A percentile compares a stretch with the other conserved stretches of the same genome.
These are phyloP conservation scores for Lanzia echinophila DNA, from an alignment of 2,329 filamentous ascomycete species.

Conservation along the genomic window DNA sequence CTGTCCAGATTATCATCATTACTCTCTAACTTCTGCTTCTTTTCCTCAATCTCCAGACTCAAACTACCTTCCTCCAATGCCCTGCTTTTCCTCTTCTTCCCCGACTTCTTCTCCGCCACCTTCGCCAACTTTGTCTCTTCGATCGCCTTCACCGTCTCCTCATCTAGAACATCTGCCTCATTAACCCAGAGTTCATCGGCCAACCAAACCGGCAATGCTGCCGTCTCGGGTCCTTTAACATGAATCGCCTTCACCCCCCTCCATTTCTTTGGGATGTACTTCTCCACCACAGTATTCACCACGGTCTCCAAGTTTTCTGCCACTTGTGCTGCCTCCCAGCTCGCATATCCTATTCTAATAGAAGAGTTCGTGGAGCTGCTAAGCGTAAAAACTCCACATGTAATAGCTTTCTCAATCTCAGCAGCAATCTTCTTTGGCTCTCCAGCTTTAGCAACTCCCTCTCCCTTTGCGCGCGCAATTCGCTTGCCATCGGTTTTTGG, in stretches of 20 bases:
- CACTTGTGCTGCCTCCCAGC: conserved; percentile 68
- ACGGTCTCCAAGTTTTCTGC: conserved; percentile 75
- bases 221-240: conserved; percentile 84
- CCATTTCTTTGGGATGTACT: conserved; percentile 82
- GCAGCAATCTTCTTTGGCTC: conserved; percentile 54
- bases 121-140: not conserved
- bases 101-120: conserved; percentile 5
- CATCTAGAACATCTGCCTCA: conserved; percentile 62
- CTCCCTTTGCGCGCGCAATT: conserved; percentile 48
- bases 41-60: conserved; percentile 25
- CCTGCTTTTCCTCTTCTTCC: conserved; percentile 11
- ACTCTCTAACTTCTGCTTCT: conserved; percentile 30
- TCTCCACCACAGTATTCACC: conserved; percentile 61
- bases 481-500: conserved; percentile 54
- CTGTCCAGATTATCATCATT: conserved; percentile 31
- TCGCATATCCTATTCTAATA: conserved; percentile 70
- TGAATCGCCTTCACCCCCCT: conserved; percentile 77
- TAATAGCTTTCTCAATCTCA: conserved; percentile 73
- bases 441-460: conserved; percentile 39
- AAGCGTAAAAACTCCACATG: conserved; percentile 73
- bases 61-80: conserved; percentile 2
- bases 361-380: conserved; percentile 73
- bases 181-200: conserved; percentile 88
- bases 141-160: conserved; percentile 35
- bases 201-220: conserved; percentile 88